Conservation (phyloP, 2,329 filamentous ascomycete species). For the Nakataea oryzae region DNA sequence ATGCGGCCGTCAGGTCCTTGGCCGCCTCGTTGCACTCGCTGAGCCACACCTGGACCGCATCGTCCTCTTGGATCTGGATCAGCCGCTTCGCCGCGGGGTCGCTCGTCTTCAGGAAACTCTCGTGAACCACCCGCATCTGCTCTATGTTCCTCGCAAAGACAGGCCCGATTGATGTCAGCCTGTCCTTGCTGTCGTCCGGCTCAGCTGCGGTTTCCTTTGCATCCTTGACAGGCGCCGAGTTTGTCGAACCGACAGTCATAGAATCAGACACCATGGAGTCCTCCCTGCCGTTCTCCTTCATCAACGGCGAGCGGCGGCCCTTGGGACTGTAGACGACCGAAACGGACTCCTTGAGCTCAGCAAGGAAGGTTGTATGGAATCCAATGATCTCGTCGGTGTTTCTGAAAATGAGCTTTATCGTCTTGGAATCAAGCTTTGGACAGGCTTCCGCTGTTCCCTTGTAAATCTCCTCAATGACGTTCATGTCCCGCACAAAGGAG, state of each 20-base stretch:
- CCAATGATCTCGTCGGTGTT: constrained; percentile 86
- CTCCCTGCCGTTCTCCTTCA: constrained; percentile 23
- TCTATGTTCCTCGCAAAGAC: constrained; percentile 47
- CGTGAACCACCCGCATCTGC: constrained; percentile 49
- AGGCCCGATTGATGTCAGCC: constrained; percentile 39
- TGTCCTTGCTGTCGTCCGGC: constrained; percentile 40
- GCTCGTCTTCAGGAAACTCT: constrained; percentile 52
- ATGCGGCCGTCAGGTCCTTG: constrained; percentile 83
- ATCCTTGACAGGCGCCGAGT: constrained; percentile 18
- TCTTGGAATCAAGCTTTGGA: constrained; percentile 68
- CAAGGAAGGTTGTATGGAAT: constrained; percentile 73
- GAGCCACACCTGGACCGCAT: constrained; percentile 70
- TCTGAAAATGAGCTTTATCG: constrained; percentile 82
- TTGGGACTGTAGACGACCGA: constrained; percentile 67
- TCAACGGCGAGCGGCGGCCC: constrained; percentile 29
- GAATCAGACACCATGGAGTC: constrained; percentile 18
- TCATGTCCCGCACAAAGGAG: constrained; percentile 89
- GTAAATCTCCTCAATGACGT: constrained; percentile 95
- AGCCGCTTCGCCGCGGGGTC: constrained; percentile 51
- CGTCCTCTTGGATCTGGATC: constrained; percentile 52
- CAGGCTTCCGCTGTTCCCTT: constrained; percentile 82
- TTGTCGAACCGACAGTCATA: constrained; percentile 21
- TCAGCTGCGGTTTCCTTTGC: constrained; percentile 21
- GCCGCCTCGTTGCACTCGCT: constrained; percentile 88
- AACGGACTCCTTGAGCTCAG: constrained; percentile 70